A percentile compares a stretch with the other conserved stretches of the same genome.
Conservation (phyloP, 2,329 filamentous ascomycete species). For the Diaporthe velutina region DNA sequence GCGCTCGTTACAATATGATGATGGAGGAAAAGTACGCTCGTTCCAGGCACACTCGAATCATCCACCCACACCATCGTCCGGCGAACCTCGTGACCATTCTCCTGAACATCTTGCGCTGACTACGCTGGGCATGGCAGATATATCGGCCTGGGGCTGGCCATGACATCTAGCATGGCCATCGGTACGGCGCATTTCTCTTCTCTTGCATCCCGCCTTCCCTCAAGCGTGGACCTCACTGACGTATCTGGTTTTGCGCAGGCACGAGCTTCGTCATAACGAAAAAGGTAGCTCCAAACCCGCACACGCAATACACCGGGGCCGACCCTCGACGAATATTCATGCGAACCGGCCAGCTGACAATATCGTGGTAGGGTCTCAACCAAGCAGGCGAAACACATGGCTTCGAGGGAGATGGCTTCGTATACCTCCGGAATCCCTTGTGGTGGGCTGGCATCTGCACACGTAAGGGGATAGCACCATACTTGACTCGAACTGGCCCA, state of each 20-base stretch:
- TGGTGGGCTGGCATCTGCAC: conserved; percentile 98
- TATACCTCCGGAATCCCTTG: conserved; percentile 92
- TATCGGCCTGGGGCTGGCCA: conserved; percentile 81
- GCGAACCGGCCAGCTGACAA: conserved; percentile 24
- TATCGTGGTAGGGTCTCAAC: conserved; percentile 77
- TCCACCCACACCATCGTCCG: not conserved
- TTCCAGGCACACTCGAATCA: conserved; percentile 1
- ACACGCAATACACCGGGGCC: not conserved
- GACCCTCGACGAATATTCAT: conserved; percentile 33
- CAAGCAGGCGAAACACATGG: conserved; percentile 92
- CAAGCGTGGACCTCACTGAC: conserved; percentile 41
- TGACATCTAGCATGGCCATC: conserved; percentile 81
- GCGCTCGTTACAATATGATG: conserved; percentile 52
- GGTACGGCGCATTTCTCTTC: conserved; percentile 61
- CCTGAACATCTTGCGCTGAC: conserved; percentile 47
- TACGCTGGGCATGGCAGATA: conserved; percentile 66
- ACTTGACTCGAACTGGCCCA: not conserved
- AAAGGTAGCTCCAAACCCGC: conserved; percentile 73
- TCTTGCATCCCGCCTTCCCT: not conserved
- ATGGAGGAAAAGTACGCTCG: conserved; percentile 60
- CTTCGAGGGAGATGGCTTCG: conserved; percentile 96
- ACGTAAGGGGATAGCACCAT: conserved; percentile 67
- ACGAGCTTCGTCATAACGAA: conserved; percentile 99
- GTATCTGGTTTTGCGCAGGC: conserved; percentile 62
- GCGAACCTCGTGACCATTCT: not conserved